Base-by-base conservation (phyloP, 2,329 filamentous ascomycete species). In the Stemphylium beticola region DNA sequence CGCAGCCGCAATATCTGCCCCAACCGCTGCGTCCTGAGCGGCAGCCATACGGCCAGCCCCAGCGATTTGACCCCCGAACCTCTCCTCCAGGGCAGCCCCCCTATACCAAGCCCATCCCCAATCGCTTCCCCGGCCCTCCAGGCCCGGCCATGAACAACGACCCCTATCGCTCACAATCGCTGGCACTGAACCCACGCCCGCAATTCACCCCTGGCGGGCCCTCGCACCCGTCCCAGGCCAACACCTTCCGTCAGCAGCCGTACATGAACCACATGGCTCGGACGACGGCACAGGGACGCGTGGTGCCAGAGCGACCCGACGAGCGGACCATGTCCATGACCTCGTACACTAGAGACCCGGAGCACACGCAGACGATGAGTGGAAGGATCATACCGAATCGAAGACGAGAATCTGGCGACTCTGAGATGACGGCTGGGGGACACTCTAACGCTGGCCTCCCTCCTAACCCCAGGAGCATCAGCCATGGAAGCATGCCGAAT, bases 291-390 rank as follows among this genome's bases (percentile, higher is more conserved):
- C 93, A 97, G 74, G 95, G 95, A 29, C 86, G 95, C 57, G 82
- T 95, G 32, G 92, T 99, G 8, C 95, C 95, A 1, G 93, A 97
- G 72, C 87, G 93, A 49, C 90, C 93, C 58, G 91, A 96, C 67
- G 93, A 98, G 75, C 86, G 95, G 53, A 88, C 95, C 60, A 98
- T 98, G 95, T 96, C 93, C 40, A 89, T 99, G 88, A 95, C 89
- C 4, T 91, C 90, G 9, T 90, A 92, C 64, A 83, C 88, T 3
- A 83, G 89, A 49, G 91, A 96, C 65, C 83, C 85, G 57, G 89
- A 92, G 39, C 89, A 95, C 74, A 77, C 81, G 11, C 93, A 97
- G 76, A 97, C 93, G 5, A 96, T 93, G 86, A 96, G 91, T 72
- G 95, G 95, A 42, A 86, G 95, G 63, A 83, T 96, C 17, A 96